phyloP scores from a whole-genome alignment of 225 moss, liverwort and hornwort genomes.

The Polytrichum formosum region DNA sequence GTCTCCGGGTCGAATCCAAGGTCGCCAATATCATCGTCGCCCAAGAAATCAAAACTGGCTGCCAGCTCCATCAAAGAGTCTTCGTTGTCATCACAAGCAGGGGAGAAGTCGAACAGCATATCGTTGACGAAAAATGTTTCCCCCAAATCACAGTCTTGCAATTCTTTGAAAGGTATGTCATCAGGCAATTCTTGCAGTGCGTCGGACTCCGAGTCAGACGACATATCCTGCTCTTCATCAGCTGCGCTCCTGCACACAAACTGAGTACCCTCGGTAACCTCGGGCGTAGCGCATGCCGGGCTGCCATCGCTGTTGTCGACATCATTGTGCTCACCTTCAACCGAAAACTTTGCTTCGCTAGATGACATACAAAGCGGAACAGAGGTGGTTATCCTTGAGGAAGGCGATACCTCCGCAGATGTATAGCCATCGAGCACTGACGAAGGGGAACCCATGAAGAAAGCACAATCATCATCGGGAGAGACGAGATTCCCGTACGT shows the following conservation, averaged over 20 bases:
- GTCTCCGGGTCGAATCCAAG: slow-evolving; percentile 19
- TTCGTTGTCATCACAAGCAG: slow-evolving; percentile 18
- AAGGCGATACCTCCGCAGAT: slow-evolving; percentile 1
- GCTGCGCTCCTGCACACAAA: background rate
- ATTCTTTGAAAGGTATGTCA: background rate
- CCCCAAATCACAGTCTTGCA: slow-evolving; percentile 12
- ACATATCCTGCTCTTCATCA: background rate
- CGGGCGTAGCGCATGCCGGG: background rate
- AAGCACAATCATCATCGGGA: slow-evolving; percentile 17
- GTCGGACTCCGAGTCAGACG: background rate
- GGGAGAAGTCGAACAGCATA: slow-evolving; percentile 53
- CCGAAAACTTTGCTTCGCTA: background rate
- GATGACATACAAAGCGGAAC: background rate
- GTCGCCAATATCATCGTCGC: slow-evolving; percentile 35
- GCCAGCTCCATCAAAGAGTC: slow-evolving; percentile 27
- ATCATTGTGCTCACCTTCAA: background rate
- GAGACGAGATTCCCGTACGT: background rate
- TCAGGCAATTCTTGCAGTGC: background rate
- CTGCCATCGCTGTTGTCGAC: background rate
- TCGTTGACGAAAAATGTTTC: slow-evolving; percentile 34
- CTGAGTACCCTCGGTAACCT: background rate
- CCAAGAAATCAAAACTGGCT: slow-evolving; percentile 45
- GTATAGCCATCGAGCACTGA: slow-evolving; percentile 40
- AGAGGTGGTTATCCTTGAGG: background rate
- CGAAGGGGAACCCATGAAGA: slow-evolving; percentile 27